Percentiles rank a stretch among this genome's conserved stretches.
Conservation (phyloP, 441 rosid genomes). For the Isatis lusitanica region DNA sequence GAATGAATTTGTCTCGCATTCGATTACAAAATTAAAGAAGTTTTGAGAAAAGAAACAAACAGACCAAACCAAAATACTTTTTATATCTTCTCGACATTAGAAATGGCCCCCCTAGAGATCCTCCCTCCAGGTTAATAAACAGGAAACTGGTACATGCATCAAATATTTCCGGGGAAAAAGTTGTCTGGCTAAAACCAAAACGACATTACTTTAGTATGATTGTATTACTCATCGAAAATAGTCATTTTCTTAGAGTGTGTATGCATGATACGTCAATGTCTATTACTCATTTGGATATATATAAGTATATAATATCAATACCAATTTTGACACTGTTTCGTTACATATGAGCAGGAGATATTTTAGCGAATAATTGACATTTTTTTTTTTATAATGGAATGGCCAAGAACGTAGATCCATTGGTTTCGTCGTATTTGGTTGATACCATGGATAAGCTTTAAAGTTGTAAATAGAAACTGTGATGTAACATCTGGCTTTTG, state of each 20-base stretch:
- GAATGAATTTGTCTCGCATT: background rate
- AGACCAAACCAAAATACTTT: slow-evolving; percentile 22
- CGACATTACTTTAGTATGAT: slow-evolving; percentile 19
- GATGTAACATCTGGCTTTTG: background rate
- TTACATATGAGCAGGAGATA: background rate
- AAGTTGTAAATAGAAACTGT: background rate
- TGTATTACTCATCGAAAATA: slow-evolving; percentile 11
- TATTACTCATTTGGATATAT: background rate
- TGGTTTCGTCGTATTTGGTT: background rate
- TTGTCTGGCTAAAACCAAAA: slow-evolving; percentile 21
- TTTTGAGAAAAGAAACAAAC: background rate
- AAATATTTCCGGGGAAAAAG: slow-evolving; percentile 1
- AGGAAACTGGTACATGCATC: slow-evolving; percentile 19
- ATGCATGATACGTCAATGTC: background rate
- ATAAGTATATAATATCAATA: background rate
- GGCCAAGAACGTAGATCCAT: background rate
- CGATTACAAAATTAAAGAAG: background rate
- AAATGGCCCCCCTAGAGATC: slow-evolving; percentile 23
- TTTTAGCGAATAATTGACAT: background rate
- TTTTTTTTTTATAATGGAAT: background rate
- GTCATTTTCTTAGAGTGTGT: slow-evolving; percentile 7
- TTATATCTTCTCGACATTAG: background rate
- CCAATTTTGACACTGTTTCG: background rate
- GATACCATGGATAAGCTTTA: background rate
- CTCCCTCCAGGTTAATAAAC: slow-evolving; percentile 1